Evolutionary conservation across 768 basidiomycete species (phyloP).

Genomic region (Pisolithus sp.): DNA sequence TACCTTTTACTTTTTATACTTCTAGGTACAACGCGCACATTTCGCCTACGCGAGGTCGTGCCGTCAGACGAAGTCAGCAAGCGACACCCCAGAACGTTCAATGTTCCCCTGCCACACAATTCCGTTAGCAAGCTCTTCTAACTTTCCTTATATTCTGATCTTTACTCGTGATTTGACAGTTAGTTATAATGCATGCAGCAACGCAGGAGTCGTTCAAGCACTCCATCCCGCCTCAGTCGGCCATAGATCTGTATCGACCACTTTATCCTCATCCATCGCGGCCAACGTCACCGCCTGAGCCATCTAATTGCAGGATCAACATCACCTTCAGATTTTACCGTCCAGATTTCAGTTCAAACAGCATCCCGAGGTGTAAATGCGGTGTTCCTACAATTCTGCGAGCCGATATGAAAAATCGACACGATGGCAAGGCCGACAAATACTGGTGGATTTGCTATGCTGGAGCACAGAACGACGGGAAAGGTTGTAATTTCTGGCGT

Average conservation of each 20-base stretch:
- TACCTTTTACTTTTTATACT: not conserved
- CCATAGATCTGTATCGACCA: constrained; percentile 69
- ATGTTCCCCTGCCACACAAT: constrained; percentile 72
- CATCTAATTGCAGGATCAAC: constrained; percentile 70
- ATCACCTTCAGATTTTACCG: constrained; percentile 84
- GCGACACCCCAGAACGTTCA: constrained; percentile 66
- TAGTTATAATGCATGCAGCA: constrained; percentile 83
- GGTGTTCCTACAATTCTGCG: constrained; percentile 63
- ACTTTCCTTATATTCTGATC: constrained; percentile 1
- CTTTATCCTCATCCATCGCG: constrained; percentile 33
- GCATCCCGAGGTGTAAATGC: constrained; percentile 69
- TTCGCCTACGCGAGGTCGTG: constrained; percentile 73
- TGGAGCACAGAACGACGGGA: constrained; percentile 78
- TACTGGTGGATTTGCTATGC: constrained; percentile 80
- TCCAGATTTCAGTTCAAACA: constrained; percentile 66
- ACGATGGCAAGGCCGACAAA: constrained; percentile 43
- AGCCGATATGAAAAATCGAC: constrained; percentile 73
- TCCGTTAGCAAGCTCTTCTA: constrained; percentile 43
- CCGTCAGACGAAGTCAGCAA: constrained; percentile 51
- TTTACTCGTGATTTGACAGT: constrained; percentile 31
- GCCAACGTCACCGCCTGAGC: constrained; percentile 25
- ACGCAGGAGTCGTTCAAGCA: constrained; percentile 83
- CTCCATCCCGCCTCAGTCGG: constrained; percentile 62
- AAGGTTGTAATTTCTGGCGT: constrained; percentile 72
- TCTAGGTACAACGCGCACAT: constrained; percentile 60